Percentiles rank a stretch among this genome's conserved stretches.
phyloP scores from a whole-genome alignment of 495 filamentous ascomycete genomes.

The Lentithecium fluviatile region DNA sequence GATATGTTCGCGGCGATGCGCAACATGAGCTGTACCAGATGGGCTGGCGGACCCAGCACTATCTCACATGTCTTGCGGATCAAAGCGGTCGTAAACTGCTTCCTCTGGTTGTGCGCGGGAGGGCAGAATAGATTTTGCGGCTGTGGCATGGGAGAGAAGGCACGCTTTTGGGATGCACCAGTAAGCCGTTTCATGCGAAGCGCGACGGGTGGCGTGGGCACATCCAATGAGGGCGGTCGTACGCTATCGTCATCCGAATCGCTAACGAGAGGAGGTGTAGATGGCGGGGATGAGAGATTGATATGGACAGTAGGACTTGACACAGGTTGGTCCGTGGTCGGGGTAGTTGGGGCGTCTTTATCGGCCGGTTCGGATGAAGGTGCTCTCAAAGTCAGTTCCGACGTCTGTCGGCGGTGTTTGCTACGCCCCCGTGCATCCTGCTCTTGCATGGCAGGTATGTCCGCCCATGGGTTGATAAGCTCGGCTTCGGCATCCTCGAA shows the following conservation, averaged over 20 bases:
- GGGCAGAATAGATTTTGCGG: slow-evolving; percentile 63
- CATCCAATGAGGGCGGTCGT: slow-evolving; percentile 43
- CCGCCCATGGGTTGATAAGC: slow-evolving; percentile 25
- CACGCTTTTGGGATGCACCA: slow-evolving; percentile 55
- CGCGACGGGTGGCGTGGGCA: slow-evolving; percentile 51
- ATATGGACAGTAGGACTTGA: slow-evolving; percentile 13
- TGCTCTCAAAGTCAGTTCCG: slow-evolving; percentile 48
- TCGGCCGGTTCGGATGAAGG: not conserved
- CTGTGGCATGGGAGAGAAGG: slow-evolving; percentile 69
- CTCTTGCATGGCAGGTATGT: not conserved
- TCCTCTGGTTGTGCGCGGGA: slow-evolving; percentile 44
- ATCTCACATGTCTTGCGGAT: slow-evolving; percentile 73
- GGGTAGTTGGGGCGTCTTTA: not conserved
- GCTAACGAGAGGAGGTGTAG: slow-evolving; percentile 36
- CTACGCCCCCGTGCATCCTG: slow-evolving; percentile 18
- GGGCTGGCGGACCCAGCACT: slow-evolving; percentile 70
- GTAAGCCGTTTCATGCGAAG: slow-evolving; percentile 53
- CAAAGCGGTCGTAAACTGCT: slow-evolving; percentile 63
- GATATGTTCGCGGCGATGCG: slow-evolving; percentile 72
- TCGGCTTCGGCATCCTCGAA: slow-evolving; percentile 39
- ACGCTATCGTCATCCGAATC: slow-evolving; percentile 33
- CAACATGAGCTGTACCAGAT: slow-evolving; percentile 74
- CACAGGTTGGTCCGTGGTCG: not conserved
- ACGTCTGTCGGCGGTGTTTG: slow-evolving; percentile 42
- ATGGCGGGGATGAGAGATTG: slow-evolving; percentile 26